phyloP scores from a whole-genome alignment of 139 green algal species.

The Choricystis sp. region DNA sequence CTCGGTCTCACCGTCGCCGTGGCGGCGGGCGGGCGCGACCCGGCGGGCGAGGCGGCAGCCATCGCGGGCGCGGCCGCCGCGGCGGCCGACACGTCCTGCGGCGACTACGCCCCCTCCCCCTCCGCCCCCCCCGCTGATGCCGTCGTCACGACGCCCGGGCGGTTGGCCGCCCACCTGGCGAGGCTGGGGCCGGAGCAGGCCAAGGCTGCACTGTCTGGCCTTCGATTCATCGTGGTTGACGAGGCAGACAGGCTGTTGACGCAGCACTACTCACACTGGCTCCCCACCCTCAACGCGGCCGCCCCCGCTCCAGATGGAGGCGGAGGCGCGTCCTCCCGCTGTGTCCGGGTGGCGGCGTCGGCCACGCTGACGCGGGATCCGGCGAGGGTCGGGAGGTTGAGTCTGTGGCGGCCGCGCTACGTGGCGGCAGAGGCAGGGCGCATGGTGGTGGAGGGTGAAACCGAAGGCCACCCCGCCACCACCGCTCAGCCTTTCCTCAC shows the following conservation, averaged over 20 bases:
- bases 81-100: too few species aligned
- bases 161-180: constrained; percentile 55
- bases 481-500: too few species aligned
- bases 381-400: constrained; percentile 56
- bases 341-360: constrained; percentile 74
- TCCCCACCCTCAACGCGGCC: neutral
- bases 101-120: neutral
- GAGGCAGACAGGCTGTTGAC: constrained; percentile 81
- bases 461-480: too few species aligned
- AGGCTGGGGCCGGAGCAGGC: constrained; percentile 10
- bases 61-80: constrained; percentile 2
- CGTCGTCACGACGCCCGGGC: constrained; percentile 58
- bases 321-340: constrained; percentile 5
- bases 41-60: constrained; percentile 6
- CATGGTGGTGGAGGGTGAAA: neutral
- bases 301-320: neutral
- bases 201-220: neutral
- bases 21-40: too few species aligned
- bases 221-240: constrained; percentile 75
- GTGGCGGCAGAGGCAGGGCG: constrained; percentile 29
- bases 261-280: constrained; percentile 85
- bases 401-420: constrained; percentile 59
- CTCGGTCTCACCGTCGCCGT: constrained; percentile 1
- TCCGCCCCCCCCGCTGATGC: constrained; percentile 16
- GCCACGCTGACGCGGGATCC: constrained; percentile 84